These are phyloP conservation scores for Antitrichia curtipendula DNA, from an alignment of 225 moss, liverwort and hornwort species.

Conservation along the genomic window DNA sequence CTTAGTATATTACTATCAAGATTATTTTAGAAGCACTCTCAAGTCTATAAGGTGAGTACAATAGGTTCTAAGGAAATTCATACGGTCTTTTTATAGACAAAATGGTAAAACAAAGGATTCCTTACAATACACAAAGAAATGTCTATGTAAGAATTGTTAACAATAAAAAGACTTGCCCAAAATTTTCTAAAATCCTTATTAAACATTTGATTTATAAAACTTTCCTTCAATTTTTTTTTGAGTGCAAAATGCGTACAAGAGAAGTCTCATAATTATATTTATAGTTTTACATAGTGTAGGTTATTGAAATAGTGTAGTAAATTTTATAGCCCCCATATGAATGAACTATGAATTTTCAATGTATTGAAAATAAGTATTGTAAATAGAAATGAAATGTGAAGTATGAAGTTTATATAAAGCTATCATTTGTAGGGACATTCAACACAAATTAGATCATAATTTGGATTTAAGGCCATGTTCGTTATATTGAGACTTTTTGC, in stretches of 20 bases:
- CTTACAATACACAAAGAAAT: fast-evolving
- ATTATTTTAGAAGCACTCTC: background rate
- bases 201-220: background rate
- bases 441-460: no score
- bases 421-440: fast-evolving
- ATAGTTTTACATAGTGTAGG: no score
- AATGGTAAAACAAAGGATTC: background rate
- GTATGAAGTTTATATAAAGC: background rate
- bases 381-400: background rate
- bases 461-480: no score
- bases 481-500: no score
- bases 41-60: background rate
- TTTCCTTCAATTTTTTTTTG: background rate
- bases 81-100: no score
- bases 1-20: no score
- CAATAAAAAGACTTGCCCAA: background rate
- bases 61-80: fast-evolving
- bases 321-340: background rate
- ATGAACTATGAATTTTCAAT: background rate
- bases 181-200: background rate
- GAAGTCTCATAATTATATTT: background rate
- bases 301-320: background rate
- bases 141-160: background rate
- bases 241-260: background rate
- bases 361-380: fast-evolving